These are phyloP conservation scores for Hypoxylon fragiforme DNA, from an alignment of 495 filamentous ascomycete genomes.

Conservation along the genomic window DNA sequence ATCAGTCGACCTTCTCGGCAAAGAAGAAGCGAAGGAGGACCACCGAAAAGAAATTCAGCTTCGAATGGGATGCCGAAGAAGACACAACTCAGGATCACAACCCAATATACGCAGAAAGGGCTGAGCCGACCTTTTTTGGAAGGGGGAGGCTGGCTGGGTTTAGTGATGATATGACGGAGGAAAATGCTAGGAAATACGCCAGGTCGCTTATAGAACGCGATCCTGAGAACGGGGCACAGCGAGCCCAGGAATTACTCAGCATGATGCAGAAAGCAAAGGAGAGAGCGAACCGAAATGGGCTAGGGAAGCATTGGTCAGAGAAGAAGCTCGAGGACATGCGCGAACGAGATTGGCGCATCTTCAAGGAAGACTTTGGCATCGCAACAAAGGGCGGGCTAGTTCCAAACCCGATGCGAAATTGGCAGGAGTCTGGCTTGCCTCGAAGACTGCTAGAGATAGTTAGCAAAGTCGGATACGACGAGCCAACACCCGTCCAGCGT, in stretches of 20 bases:
- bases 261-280: constrained; percentile 67
- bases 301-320: constrained; percentile 95
- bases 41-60: constrained; percentile 97
- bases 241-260: constrained; percentile 81
- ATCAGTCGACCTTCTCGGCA: constrained; percentile 86
- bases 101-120: constrained; percentile 75
- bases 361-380: constrained; percentile 99
- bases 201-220: constrained; percentile 78
- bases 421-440: constrained; percentile 84
- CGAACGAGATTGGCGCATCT: constrained; percentile 98
- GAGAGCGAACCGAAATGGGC: constrained; percentile 71
- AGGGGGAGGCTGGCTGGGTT: constrained; percentile 82
- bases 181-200: constrained; percentile 72
- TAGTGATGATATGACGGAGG: constrained; percentile 73
- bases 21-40: constrained; percentile 96
- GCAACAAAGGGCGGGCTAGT: constrained; percentile 85
- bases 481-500: constrained; percentile 89
- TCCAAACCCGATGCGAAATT: constrained; percentile 95
- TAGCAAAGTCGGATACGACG: constrained; percentile 84
- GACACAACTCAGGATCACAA: constrained; percentile 91
- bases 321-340: constrained; percentile 96
- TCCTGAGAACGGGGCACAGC: constrained; percentile 71
- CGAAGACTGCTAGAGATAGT: constrained; percentile 81
- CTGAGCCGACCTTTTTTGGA: constrained; percentile 64
- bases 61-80: constrained; percentile 96